Evolutionary conservation across 1,284 basidiomycete species (phyloP), one percentile per base, ranked within the genome.

Genomic region (Irpex lacteus): DNA sequence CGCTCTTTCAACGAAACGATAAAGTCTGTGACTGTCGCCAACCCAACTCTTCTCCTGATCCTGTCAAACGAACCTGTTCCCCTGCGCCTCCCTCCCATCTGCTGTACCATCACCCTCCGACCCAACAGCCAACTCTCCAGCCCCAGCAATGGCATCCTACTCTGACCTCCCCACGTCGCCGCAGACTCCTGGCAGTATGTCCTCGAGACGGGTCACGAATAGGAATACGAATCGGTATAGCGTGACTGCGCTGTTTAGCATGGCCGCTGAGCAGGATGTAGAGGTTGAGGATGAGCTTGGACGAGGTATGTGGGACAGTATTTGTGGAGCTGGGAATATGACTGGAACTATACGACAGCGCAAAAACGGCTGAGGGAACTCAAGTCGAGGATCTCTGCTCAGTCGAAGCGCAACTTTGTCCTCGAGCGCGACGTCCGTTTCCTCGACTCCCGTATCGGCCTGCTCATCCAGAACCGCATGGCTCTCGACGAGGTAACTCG

Each of bases 351-450:
- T 34, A 21, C 32, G 64, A 62, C 75, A 92, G 98, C 97, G 49
- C 97, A 98, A 82, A 98, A 97, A 78, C 92, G 95, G 56, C 81
- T 99, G 55, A 85, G 98, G 38, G 96, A 98, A 71, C 85, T 99
- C 70, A 99, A 99, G 80, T 86, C 91, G n/a, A 92, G 95, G 72
- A 99, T 99, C 69, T 98, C 96, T 21, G 91, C 94, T 0, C 98
- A 99, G 80, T 97, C 94, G 61, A 99, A 99, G 85, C 98, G 97
- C 85, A 99, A 99, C 80, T 99, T 99, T 75, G 95, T 99, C 34
- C 86, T 99, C 36, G 97, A 99, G 76, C 88, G 97, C 57, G 98
- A 99, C 78, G 98, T 99, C 47, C 91, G 98, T 59, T 99, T 99
- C 78, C 89, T 99, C 61, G 98, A 99, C 81, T 95, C 94, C 56